Base-by-base conservation (phyloP, 345 rosid genomes). In the Ailanthus altissimus region DNA sequence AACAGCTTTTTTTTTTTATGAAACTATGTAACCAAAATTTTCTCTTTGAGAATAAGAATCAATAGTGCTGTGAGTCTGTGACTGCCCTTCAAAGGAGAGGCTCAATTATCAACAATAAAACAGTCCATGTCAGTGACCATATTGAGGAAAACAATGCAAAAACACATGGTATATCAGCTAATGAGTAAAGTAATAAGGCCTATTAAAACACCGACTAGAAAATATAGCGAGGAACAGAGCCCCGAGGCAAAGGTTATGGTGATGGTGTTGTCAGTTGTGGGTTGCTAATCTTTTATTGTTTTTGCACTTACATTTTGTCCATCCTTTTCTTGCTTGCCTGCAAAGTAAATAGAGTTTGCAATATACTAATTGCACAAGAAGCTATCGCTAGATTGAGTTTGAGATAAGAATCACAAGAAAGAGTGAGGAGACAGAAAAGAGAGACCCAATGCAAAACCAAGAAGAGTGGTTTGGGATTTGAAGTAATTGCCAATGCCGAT, bases 71-170 rank as follows among this genome's bases (percentile, higher is more conserved):
- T 51, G 21, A 32, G 38, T 32, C 38, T 38, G 49, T 38, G 51
- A 76, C 80, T 84, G 42, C 10, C 60, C 72, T 79, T 49, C 74
- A 82, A 73, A 81, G 81, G 76, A 60, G 60, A 70, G 85, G 89
- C 88, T 70, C 91, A 74, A 32, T 43, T 75, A 84, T 82, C 91
- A 81, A 89, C 83, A 83, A 78, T 65, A 81, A 84, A 82, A 83
- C 85, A 78, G 80, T 78, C 88, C 81, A 79, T 64, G 76, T 68
- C 69, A 75, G 81, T 84, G 85, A 81, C 82, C 49, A 57, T 32
- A n/a, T 87, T 88, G 85, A 78, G 85, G 93, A 91, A 93, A 90
- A 88, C 97, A 72, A 93, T 88, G 98, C 89, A 89, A 71, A 64
- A 85, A 72, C 97, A 93, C 98, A 87, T 93, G 96, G 80, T 45